Conservation (phyloP, 2,329 filamentous ascomycete species). For the Hymenoscyphus scutula region DNA sequence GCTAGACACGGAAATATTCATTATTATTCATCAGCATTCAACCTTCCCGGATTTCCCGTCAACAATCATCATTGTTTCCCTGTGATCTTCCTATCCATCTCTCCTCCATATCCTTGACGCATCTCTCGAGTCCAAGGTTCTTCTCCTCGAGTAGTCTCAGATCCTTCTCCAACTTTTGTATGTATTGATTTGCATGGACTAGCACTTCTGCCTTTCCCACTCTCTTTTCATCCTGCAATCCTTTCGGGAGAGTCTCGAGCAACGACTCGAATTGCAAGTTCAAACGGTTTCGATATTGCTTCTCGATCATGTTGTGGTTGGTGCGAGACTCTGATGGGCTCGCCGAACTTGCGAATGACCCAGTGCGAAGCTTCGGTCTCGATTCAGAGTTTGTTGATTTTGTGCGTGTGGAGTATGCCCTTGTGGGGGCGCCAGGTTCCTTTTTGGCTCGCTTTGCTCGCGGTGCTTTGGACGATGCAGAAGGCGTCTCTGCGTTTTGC, state of each 20-base stretch:
- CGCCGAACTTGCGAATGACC: neutral
- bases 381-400: neutral
- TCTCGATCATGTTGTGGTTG: conserved; percentile 22
- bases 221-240: conserved; percentile 8
- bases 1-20: too few species aligned
- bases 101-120: conserved; percentile 8
- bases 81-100: neutral
- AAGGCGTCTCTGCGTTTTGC: too few species aligned
- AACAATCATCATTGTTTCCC: too few species aligned
- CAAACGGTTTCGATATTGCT: conserved; percentile 20
- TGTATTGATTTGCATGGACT: conserved; percentile 16
- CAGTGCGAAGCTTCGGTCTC: neutral
- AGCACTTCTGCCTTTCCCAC: conserved; percentile 16
- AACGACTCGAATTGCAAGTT: conserved; percentile 20
- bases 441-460: neutral
- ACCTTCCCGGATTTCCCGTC: too few species aligned
- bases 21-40: too few species aligned
- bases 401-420: neutral
- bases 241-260: neutral
- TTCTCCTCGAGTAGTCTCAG: conserved; percentile 14
- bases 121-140: conserved; percentile 6
- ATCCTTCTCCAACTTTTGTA: conserved; percentile 15
- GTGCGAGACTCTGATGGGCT: conserved; percentile 9
- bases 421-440: neutral
- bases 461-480: neutral